phyloP scores from a whole-genome alignment of 2,329 filamentous ascomycete genomes.

The Elsinoe necatrix region DNA sequence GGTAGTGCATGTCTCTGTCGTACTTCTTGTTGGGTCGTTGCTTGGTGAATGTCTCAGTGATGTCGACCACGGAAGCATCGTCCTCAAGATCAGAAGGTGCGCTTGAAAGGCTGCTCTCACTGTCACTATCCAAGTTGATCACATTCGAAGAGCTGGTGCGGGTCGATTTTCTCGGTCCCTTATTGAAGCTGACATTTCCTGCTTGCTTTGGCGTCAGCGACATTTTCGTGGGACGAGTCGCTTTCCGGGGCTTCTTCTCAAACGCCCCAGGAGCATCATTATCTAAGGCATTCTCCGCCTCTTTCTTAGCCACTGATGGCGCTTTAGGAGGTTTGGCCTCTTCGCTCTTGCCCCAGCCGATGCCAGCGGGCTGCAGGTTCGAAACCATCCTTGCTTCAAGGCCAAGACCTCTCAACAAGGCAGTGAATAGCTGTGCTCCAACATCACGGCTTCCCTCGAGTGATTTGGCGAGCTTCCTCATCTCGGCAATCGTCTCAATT shows the following conservation, averaged over 20 bases:
- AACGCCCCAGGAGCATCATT: slow-evolving; percentile 2
- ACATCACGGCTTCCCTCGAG: slow-evolving; percentile 79
- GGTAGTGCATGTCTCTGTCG: slow-evolving; percentile 70
- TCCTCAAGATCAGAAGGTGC: slow-evolving; percentile 34
- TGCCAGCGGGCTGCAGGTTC: slow-evolving; percentile 77
- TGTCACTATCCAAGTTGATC: slow-evolving; percentile 42
- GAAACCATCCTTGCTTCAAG: slow-evolving; percentile 76
- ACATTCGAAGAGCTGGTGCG: not conserved
- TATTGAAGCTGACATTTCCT: slow-evolving; percentile 24
- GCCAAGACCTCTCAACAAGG: slow-evolving; percentile 68
- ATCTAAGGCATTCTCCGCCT: slow-evolving; percentile 11
- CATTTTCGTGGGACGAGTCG: slow-evolving; percentile 16
- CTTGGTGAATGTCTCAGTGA: slow-evolving; percentile 39
- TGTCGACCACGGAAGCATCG: slow-evolving; percentile 48
- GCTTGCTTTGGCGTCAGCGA: slow-evolving; percentile 20
- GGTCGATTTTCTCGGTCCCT: slow-evolving; percentile 26
- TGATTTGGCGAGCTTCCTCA: slow-evolving; percentile 57
- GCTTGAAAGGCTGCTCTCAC: slow-evolving; percentile 36
- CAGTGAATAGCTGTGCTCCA: slow-evolving; percentile 82
- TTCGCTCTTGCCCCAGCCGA: slow-evolving; percentile 83
- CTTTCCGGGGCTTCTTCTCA: slow-evolving; percentile 17
- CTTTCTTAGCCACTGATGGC: slow-evolving; percentile 21
- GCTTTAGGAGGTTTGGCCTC: slow-evolving; percentile 53
- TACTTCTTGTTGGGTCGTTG: slow-evolving; percentile 43
- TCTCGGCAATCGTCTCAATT: slow-evolving; percentile 57